Base-by-base conservation (phyloP, 2,329 filamentous ascomycete species). In the Pyricularia grisea region DNA sequence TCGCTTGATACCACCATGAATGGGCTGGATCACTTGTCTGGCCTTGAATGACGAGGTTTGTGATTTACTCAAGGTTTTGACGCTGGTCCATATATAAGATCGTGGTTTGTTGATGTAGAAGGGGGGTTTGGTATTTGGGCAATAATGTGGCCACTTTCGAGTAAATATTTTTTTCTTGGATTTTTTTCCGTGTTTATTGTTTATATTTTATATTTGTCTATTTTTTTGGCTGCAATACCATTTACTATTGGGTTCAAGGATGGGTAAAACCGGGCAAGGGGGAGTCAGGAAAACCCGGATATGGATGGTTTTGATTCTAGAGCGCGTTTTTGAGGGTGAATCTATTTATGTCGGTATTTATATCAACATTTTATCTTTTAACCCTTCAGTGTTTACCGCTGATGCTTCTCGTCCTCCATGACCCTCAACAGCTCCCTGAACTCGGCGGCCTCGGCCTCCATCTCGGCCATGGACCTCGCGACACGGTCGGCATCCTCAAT, bases 381-480 rank as follows among this genome's bases (percentile, higher is more conserved):
- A 50, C 17, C 20, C n/a, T 5, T 50, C 42, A 50, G 4, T n/a
- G 42, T 17, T 50, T n/a, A n/a, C n/a, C n/a, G n/a, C n/a, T n/a
- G n/a, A 25, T 33, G 20, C 31, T 42, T 9, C 50, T 36, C 42
- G n/a, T 33, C 55, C 69, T 71, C 71, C 60, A 61, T 63, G 12
- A 50, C 73, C 74, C 73, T 76, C 73, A 89, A 73, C 12, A 81
- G 83, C 65, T 76, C 75, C 69, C 85, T 86, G 74, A 94, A 88
- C 81, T 85, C 82, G 73, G 85, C 83, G 11, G 93, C 93, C 82
- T 97, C 94, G 11, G 83, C 83, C 71, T 84, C 82, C 94, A 98
- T 97, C 75, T 92, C 92, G 73, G 88, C 88, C 77, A 86, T 84
- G 27, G 80, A 85, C 77, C 93, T 86, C 7, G 91, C 84, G 77